Percentiles rank a stretch among this genome's conserved stretches.
Evolutionary conservation across 179 eudicot species (phyloP).

Genomic region (Beta macrorhiza): DNA sequence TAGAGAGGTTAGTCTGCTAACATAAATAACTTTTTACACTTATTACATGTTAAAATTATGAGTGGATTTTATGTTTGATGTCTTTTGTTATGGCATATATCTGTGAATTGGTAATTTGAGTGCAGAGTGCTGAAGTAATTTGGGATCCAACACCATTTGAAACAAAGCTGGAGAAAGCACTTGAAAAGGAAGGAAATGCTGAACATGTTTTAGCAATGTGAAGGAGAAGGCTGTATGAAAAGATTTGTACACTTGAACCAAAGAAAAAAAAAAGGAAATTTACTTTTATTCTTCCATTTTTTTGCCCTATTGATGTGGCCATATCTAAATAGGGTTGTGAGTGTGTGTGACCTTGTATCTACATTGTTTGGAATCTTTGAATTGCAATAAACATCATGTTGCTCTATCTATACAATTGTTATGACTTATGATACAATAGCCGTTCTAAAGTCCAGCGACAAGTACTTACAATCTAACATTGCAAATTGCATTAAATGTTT

Average conservation of each 20-base stretch:
- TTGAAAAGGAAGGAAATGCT: constrained; percentile 30
- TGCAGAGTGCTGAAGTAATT: constrained; percentile 36
- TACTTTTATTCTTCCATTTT: not conserved
- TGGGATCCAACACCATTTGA: constrained; percentile 46
- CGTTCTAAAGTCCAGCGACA: too few relatives aligned
- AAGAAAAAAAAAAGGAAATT: not conserved
- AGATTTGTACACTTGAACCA: not conserved
- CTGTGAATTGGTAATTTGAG: constrained; percentile 12
- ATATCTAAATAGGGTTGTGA: not conserved
- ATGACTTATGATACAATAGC: too few relatives aligned
- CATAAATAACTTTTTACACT: not conserved
- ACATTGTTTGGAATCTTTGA: not conserved
- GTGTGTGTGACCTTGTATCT: constrained; percentile 1
- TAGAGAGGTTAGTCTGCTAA: constrained; percentile 32
- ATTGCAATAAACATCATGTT: constrained; percentile 8
- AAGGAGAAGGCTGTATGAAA: not conserved
- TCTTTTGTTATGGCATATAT: constrained; percentile 7
- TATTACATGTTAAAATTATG: not conserved
- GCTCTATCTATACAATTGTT: not conserved
- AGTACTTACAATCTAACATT: too few relatives aligned
- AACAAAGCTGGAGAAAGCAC: constrained; percentile 40
- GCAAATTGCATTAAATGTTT: too few relatives aligned
- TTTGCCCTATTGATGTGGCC: not conserved
- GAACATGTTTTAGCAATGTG: constrained; percentile 18
- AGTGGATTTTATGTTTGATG: not conserved